Evolutionary conservation across 345 rosid genomes (phyloP), one percentile per base, ranked within the genome.

Genomic region (Firmiana major): DNA sequence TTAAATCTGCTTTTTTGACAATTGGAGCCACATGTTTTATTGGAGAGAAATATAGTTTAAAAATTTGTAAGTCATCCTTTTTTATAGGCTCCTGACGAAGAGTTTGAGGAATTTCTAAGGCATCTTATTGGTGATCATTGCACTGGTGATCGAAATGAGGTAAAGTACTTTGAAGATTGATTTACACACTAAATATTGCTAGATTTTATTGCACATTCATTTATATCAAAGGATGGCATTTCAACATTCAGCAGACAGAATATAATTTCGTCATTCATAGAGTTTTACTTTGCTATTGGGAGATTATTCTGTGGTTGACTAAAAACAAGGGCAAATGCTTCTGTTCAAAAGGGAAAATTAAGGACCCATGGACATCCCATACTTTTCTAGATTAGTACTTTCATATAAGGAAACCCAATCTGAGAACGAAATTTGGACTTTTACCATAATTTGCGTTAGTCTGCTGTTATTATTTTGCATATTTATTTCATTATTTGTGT

Each of bases 51-150:
- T 63, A 15, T 63, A 8, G 3, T 48, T 58, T 42, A 17, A 65
- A 22, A 65, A 22, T 38, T 59, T 60, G 12, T 51, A 12, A 26
- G 2, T n/a, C 22, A 21, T 7, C 45, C 73, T 42, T 36, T 78
- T 80, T n/a, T 76, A n/a, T 70, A 96, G 99, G 99, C 98, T 79
- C 99, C 98, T 63, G 98, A 96, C 84, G 98, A 96, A 90, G 98
- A 96, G 80, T 96, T 93, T 87, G 99, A 96, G 87, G 98, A 96
- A 82, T 87, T 90, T 74, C 94, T 93, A 17, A 84, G 94, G 87
- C 93, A 89, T 81, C 88, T 90, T 79, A 85, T 90, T 46, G 88
- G 94, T 71, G 88, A 91, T 43, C 97, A 93, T 48, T 93, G 90
- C 86, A 90, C 89, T 16, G 96, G 99, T 42, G 93, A 93, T 79